phyloP scores from a whole-genome alignment of 352 stramenopile genomes.

The Globisporangium megalacanthum region DNA sequence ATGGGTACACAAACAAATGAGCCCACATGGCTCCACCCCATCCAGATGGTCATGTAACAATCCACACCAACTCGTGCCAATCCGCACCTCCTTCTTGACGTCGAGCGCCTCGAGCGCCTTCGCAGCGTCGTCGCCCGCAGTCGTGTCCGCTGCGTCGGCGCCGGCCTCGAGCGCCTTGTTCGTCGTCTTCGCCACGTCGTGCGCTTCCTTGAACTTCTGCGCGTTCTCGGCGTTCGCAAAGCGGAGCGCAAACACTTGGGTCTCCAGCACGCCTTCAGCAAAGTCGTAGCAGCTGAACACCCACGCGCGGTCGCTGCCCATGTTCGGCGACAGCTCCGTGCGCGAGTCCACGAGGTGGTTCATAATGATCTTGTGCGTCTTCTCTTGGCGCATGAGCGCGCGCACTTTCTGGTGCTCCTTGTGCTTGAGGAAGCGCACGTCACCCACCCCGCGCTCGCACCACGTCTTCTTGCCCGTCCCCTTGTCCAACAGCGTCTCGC shows the following conservation, averaged over 20 bases:
- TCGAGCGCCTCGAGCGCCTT: constrained; percentile 88
- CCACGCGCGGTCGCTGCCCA: constrained; percentile 94
- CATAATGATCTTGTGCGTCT: constrained; percentile 98
- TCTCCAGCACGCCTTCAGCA: constrained; percentile 90
- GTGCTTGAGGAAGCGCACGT: constrained; percentile 97
- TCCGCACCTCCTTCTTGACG: constrained; percentile 80
- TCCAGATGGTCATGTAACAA: not conserved
- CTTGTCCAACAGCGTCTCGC: constrained; percentile 97
- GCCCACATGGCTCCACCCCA: not conserved
- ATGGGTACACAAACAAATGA: constrained; percentile 2
- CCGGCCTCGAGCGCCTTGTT: constrained; percentile 94
- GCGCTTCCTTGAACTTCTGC: constrained; percentile 96
- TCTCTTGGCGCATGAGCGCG: constrained; percentile 98
- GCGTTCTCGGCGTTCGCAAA: constrained; percentile 96
- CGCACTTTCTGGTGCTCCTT: constrained; percentile 92
- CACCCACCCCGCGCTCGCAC: constrained; percentile 95
- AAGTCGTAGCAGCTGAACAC: constrained; percentile 99
- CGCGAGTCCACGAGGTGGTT: constrained; percentile 97
- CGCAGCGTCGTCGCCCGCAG: constrained; percentile 90
- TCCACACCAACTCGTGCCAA: not conserved
- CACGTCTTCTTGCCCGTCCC: constrained; percentile 97
- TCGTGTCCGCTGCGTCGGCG: constrained; percentile 88
- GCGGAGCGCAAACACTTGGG: constrained; percentile 87
- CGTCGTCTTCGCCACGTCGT: constrained; percentile 89
- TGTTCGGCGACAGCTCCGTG: constrained; percentile 95